Conservation (phyloP, 2,329 filamentous ascomycete genomes). For the Dactylellina drechsleri region DNA sequence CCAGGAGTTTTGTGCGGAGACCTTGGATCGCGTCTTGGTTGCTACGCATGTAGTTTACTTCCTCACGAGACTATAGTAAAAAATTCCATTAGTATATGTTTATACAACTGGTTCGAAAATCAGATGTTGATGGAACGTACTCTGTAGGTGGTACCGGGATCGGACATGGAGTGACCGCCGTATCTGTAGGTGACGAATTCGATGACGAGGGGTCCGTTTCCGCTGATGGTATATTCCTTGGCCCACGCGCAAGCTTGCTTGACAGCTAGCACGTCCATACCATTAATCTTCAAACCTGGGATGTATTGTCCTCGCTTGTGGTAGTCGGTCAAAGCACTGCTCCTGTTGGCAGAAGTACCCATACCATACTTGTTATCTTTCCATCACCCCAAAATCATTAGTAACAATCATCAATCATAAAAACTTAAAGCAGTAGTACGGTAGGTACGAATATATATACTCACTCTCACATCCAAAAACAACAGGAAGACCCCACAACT, state of each 20-base stretch:
- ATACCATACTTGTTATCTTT: constrained; percentile 99
- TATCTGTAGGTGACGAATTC: constrained; percentile 99
- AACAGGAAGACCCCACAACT: constrained; percentile 95
- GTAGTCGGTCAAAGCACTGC: constrained; percentile 97
- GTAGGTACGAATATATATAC: too few relatives aligned
- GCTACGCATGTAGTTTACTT: constrained; percentile 99
- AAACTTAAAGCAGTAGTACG: too few relatives aligned
- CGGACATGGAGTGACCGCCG: constrained; percentile 99
- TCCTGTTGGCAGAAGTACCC: constrained; percentile 94
- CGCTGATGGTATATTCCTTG: constrained; percentile 83
- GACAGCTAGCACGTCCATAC: constrained; percentile 98
- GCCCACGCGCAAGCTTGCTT: constrained; percentile 95
- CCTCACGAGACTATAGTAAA: constrained; percentile 78
- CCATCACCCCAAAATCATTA: neutral
- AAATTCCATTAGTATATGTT: neutral
- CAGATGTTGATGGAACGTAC: constrained; percentile 40
- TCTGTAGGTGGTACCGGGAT: constrained; percentile 98
- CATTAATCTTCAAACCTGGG: constrained; percentile 98
- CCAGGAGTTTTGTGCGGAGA: constrained; percentile 96
- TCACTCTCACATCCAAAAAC: constrained; percentile 98
- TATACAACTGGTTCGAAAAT: too few relatives aligned
- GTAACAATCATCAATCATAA: neutral
- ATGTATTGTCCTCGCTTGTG: constrained; percentile 99
- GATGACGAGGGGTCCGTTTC: constrained; percentile 92
- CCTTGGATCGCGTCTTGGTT: constrained; percentile 98